Evolutionary conservation across 2,329 filamentous ascomycete species (phyloP).

Genomic region (Hirsutella rhossiliensis): DNA sequence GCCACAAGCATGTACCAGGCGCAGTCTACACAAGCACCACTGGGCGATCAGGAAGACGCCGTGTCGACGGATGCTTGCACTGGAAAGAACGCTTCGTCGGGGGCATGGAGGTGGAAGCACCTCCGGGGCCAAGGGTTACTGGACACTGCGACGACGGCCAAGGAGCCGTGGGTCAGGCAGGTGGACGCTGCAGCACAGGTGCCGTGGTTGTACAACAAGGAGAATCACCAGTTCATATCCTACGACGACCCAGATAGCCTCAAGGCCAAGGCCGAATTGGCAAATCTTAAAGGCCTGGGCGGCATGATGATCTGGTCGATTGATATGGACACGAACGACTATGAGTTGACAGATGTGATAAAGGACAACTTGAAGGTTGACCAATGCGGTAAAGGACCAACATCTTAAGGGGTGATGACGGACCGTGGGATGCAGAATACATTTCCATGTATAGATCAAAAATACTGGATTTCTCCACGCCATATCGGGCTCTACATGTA

Average conservation of each 20-base stretch:
- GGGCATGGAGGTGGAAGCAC: conserved; percentile 4
- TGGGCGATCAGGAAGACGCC: conserved; percentile 1
- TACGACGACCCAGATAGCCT: conserved; percentile 7
- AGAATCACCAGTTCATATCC: conserved; percentile 4
- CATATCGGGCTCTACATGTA: too few species aligned
- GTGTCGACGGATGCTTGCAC: background rate
- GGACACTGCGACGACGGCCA: background rate
- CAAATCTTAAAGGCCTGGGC: conserved; percentile 2
- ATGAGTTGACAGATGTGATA: conserved; percentile 1
- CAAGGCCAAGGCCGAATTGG: conserved; percentile 5
- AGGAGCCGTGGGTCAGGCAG: conserved; percentile 4
- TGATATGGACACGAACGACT: conserved; percentile 1
- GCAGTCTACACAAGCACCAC: background rate
- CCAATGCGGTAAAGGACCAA: background rate
- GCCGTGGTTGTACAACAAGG: conserved; percentile 5
- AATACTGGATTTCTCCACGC: too few species aligned
- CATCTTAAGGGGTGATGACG: background rate
- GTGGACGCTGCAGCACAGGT: conserved; percentile 3
- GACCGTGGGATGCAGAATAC: background rate
- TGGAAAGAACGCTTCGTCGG: background rate
- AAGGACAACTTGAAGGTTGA: background rate
- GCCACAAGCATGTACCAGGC: conserved; percentile 2
- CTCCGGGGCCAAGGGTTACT: conserved; percentile 1
- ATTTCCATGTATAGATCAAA: too few species aligned
- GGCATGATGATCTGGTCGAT: conserved; percentile 6